These are phyloP conservation scores for Tetragonia tetragonoides DNA, from an alignment of 148 eudicot species.

Conservation along the genomic window DNA sequence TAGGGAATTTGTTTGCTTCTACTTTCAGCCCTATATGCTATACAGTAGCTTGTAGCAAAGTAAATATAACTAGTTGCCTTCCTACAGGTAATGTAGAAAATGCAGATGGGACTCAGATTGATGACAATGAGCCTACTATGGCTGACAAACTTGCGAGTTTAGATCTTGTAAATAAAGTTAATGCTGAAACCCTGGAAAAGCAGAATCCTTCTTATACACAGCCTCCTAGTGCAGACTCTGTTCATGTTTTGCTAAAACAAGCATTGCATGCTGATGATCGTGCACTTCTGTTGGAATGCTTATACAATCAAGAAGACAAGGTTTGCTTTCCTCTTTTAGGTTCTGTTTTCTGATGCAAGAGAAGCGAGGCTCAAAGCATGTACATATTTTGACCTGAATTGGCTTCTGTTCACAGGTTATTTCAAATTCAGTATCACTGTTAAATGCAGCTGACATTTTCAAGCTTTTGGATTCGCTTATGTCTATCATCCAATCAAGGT, in stretches of 20 bases:
- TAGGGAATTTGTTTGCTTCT: background rate
- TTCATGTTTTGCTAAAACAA: conserved; percentile 82
- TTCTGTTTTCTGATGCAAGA: background rate
- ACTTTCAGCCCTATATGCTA: background rate
- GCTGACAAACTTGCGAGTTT: conserved; percentile 85
- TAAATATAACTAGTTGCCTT: conserved; percentile 1
- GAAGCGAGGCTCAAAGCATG: background rate
- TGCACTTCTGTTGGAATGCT: conserved; percentile 70
- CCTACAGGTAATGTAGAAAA: conserved; percentile 40
- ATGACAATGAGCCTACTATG: conserved; percentile 84
- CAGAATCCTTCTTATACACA: conserved; percentile 33
- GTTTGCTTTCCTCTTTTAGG: conserved; percentile 28
- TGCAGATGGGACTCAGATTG: conserved; percentile 43
- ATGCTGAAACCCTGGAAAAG: conserved; percentile 32
- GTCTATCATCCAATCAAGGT: conserved; percentile 75
- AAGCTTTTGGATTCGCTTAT: conserved; percentile 76
- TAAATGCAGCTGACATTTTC: conserved; percentile 70
- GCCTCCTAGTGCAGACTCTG: conserved; percentile 92
- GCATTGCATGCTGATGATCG: conserved; percentile 90
- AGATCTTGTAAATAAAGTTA: conserved; percentile 40
- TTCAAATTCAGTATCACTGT: conserved; percentile 58
- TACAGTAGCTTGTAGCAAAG: background rate
- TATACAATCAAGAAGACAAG: conserved; percentile 82
- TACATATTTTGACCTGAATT: conserved; percentile 8
- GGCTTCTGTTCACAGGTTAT: conserved; percentile 55